Percentiles rank a stretch among this genome's conserved stretches.
Evolutionary conservation across 2,329 filamentous ascomycete genomes (phyloP).

Genomic region (Colletotrichum salicis): DNA sequence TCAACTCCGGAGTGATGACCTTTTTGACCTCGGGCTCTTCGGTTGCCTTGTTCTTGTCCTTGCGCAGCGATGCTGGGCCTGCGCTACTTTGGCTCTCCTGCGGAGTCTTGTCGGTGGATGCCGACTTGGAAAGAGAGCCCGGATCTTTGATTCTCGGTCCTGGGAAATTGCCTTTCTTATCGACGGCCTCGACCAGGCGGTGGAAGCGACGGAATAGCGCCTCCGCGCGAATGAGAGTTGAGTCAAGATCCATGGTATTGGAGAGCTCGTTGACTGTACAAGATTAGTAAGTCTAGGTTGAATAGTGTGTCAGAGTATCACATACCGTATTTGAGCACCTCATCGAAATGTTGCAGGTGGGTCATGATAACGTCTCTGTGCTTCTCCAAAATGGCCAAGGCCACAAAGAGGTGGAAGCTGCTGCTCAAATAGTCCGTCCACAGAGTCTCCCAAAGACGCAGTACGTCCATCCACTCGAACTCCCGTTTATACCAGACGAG

Average conservation of each 20-base stretch:
- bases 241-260: constrained; percentile 88
- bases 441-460: constrained; percentile 89
- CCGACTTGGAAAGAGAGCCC: constrained; percentile 33
- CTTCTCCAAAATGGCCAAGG: constrained; percentile 93
- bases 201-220: constrained; percentile 89
- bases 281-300: constrained; percentile 27
- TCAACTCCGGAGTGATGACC: constrained; percentile 67
- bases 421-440: constrained; percentile 94
- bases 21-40: constrained; percentile 49
- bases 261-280: constrained; percentile 89
- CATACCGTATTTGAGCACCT: constrained; percentile 94
- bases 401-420: constrained; percentile 94
- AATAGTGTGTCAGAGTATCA: constrained; percentile 30
- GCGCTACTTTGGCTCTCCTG: constrained; percentile 27
- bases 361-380: constrained; percentile 97
- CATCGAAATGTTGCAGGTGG: constrained; percentile 93
- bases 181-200: constrained; percentile 87
- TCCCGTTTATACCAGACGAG: constrained; percentile 99
- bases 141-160: constrained; percentile 50
- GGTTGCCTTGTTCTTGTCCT: constrained; percentile 49
- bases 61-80: constrained; percentile 40
- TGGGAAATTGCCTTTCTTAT: constrained; percentile 90
- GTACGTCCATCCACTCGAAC: constrained; percentile 87
- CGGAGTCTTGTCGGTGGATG: neutral
- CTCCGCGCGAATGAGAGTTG: constrained; percentile 88